These are phyloP conservation scores for Penicillium sp. DNA, from an alignment of 2,329 filamentous ascomycete genomes.

Conservation along the genomic window DNA sequence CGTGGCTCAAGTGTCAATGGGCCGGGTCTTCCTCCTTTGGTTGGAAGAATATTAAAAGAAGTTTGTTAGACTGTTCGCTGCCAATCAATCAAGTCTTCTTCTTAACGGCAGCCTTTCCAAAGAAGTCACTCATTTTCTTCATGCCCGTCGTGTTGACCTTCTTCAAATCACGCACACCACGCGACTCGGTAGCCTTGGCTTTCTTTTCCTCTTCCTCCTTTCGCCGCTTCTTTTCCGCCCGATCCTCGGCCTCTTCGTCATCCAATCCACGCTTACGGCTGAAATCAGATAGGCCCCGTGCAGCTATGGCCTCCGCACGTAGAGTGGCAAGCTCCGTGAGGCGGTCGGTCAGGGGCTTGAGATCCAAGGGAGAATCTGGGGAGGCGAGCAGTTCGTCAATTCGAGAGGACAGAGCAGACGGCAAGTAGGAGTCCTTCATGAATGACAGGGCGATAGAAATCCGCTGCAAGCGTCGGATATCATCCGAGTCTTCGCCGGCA, in stretches of 20 bases:
- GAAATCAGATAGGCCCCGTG: slow-evolving; percentile 59
- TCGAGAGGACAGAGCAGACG: slow-evolving; percentile 39
- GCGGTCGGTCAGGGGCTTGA: slow-evolving; percentile 70
- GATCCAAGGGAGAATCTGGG: slow-evolving; percentile 59
- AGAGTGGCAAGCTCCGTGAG: slow-evolving; percentile 66
- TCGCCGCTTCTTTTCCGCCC: slow-evolving; percentile 79
- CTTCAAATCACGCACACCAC: slow-evolving; percentile 75
- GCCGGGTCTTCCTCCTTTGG: background rate
- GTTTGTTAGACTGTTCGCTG: background rate
- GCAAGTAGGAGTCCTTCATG: slow-evolving; percentile 53
- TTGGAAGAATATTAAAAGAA: background rate
- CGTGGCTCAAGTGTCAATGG: background rate
- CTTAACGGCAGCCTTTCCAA: slow-evolving; percentile 62
- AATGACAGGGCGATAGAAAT: slow-evolving; percentile 54
- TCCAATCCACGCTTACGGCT: slow-evolving; percentile 44
- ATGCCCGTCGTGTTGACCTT: slow-evolving; percentile 92
- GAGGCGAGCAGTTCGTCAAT: slow-evolving; percentile 44
- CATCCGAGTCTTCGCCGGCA: slow-evolving; percentile 33
- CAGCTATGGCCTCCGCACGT: slow-evolving; percentile 69
- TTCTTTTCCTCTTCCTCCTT: slow-evolving; percentile 87
- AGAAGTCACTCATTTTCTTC: slow-evolving; percentile 97
- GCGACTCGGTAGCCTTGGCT: slow-evolving; percentile 73
- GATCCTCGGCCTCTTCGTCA: slow-evolving; percentile 49
- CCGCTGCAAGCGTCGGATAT: slow-evolving; percentile 48
- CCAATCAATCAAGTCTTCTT: slow-evolving; percentile 34